These are phyloP conservation scores for Aspergillus avenaceus DNA, from an alignment of 495 filamentous ascomycete species.

Conservation along the genomic window DNA sequence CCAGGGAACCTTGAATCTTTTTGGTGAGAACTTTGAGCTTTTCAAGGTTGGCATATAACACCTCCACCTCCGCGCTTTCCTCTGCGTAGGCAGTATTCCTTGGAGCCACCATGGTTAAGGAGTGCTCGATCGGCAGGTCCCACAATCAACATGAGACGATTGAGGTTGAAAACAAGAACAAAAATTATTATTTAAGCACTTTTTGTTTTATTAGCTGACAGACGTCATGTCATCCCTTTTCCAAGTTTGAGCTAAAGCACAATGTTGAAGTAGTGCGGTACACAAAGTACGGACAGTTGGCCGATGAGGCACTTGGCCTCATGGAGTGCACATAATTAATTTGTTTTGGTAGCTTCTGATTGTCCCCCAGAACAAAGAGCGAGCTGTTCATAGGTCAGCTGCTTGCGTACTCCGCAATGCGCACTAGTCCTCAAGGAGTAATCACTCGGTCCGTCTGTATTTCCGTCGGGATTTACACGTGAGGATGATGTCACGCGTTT, in stretches of 20 bases:
- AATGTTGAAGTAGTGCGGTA: too few species aligned
- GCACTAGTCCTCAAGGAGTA: slow-evolving; percentile 22
- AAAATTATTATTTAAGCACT: neutral
- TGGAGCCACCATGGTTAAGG: slow-evolving; percentile 43
- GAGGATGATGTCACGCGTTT: neutral
- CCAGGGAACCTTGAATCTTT: slow-evolving; percentile 86
- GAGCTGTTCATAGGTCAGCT: neutral
- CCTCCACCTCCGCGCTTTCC: slow-evolving; percentile 69
- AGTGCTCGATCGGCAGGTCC: slow-evolving; percentile 14
- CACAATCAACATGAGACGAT: slow-evolving; percentile 10
- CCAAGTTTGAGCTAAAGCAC: too few species aligned
- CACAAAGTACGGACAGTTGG: slow-evolving; percentile 1
- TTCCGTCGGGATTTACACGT: neutral
- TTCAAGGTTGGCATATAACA: slow-evolving; percentile 60
- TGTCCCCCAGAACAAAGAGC: slow-evolving; percentile 4
- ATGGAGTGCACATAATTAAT: slow-evolving; percentile 7
- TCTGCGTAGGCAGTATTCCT: slow-evolving; percentile 58
- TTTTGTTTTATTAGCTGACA: neutral
- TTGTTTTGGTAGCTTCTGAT: neutral
- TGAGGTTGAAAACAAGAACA: slow-evolving; percentile 1
- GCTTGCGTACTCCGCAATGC: slow-evolving; percentile 3
- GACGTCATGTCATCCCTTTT: slow-evolving; percentile 33
- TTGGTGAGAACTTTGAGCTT: slow-evolving; percentile 74
- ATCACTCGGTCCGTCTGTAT: slow-evolving; percentile 15
- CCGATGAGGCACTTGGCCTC: slow-evolving; percentile 25